These are phyloP conservation scores for Trypanosoma conorhini DNA, from an alignment of 208 protist species.

Conservation along the genomic window DNA sequence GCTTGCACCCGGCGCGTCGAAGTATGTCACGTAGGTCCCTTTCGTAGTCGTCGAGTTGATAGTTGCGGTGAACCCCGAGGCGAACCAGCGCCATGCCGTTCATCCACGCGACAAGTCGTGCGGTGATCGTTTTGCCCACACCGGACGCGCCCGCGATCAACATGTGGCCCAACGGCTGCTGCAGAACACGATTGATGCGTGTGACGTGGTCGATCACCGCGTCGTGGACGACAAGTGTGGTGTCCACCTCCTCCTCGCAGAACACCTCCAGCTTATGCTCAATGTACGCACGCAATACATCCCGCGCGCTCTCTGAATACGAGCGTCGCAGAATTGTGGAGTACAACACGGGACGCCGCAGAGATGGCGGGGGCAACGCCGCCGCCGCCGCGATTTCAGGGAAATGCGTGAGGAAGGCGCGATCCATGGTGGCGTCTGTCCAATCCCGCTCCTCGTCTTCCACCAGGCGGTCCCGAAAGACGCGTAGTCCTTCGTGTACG, in stretches of 20 bases:
- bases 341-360: slow-evolving; percentile 96
- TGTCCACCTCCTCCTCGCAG: slow-evolving; percentile 98
- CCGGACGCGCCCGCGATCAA: slow-evolving; percentile 97
- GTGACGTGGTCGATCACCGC: slow-evolving; percentile 98
- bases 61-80: slow-evolving; percentile 97
- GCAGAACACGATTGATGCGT: slow-evolving; percentile 98
- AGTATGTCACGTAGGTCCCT: slow-evolving; percentile 97
- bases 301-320: slow-evolving; percentile 90
- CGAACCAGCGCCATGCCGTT: slow-evolving; percentile 96
- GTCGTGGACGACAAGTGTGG: slow-evolving; percentile 98
- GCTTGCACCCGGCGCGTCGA: slow-evolving; percentile 94
- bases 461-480: slow-evolving; percentile 97
- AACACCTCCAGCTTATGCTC: slow-evolving; percentile 92
- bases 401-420: slow-evolving; percentile 85
- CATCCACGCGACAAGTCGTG: slow-evolving; percentile 99
- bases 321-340: slow-evolving; percentile 93
- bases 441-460: slow-evolving; percentile 93
- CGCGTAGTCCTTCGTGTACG: slow-evolving; percentile 97
- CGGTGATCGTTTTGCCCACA: slow-evolving; percentile 98
- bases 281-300: slow-evolving; percentile 92
- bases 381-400: slow-evolving; percentile 32
- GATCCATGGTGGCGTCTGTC: slow-evolving; percentile 90
- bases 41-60: slow-evolving; percentile 98
- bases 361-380: slow-evolving; percentile 21
- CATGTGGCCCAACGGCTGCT: slow-evolving; percentile 97